Percentiles rank a stretch among this genome's conserved stretches.
phyloP scores from a whole-genome alignment of 1,139 yeast genomes.

The Blastobotrys apis region DNA sequence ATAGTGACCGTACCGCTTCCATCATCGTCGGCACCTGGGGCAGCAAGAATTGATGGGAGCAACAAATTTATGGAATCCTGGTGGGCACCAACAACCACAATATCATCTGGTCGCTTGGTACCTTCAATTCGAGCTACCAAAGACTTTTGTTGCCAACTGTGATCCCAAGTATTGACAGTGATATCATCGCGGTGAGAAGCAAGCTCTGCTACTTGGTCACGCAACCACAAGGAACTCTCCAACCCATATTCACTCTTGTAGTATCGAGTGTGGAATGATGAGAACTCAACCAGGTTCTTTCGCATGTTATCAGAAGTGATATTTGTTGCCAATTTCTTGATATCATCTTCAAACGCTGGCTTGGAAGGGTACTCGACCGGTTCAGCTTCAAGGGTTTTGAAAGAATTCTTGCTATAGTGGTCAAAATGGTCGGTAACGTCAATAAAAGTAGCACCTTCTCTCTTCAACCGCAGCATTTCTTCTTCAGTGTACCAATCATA shows the following conservation, averaged over 20 bases:
- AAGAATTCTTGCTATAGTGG: constrained; percentile 20
- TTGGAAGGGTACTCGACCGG: constrained; percentile 51
- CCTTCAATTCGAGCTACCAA: constrained; percentile 47
- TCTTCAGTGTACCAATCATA: constrained; percentile 48
- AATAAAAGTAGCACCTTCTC: constrained; percentile 56
- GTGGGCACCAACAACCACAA: constrained; percentile 83
- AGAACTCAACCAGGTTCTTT: constrained; percentile 54
- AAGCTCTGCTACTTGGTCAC: constrained; percentile 45
- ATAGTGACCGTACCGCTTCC: constrained; percentile 84
- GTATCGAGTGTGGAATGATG: constrained; percentile 75
- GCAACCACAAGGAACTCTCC: constrained; percentile 71
- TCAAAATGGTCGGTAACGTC: constrained; percentile 56
- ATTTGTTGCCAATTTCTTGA: constrained; percentile 40
- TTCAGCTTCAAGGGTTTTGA: constrained; percentile 14
- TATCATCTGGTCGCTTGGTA: constrained; percentile 36
- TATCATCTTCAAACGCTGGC: constrained; percentile 40
- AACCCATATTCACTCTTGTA: constrained; percentile 69
- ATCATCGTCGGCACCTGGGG: constrained; percentile 97
- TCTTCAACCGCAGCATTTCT: constrained; percentile 52
- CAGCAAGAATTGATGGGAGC: constrained; percentile 62
- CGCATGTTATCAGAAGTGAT: constrained; percentile 49
- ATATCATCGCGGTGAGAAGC: constrained; percentile 33
- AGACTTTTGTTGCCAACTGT: constrained; percentile 58
- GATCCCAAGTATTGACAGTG: constrained; percentile 43
- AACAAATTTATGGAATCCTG: constrained; percentile 78